A percentile compares a stretch with the other conserved stretches of the same genome.
These are phyloP conservation scores for Polychytrium aggregatum DNA, from an alignment of 192 early-diverging fungal species.

Conservation along the genomic window DNA sequence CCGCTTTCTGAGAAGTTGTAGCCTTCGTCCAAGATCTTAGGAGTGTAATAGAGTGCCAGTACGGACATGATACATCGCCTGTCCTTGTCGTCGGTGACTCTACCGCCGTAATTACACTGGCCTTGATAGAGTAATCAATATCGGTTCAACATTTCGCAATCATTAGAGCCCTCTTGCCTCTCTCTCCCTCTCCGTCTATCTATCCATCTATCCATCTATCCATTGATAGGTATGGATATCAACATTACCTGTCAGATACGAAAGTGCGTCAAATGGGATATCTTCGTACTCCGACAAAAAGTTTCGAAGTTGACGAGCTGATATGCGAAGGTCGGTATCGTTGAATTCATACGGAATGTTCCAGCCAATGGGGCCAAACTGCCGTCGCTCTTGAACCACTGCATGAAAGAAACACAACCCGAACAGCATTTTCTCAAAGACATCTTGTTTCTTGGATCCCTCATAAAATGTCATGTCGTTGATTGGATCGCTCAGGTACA, in stretches of 20 bases:
- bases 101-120: conserved; percentile 50
- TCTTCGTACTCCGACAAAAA: conserved; percentile 48
- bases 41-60: conserved; percentile 36
- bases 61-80: conserved; percentile 35
- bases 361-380: conserved; percentile 55
- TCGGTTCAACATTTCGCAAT: no score
- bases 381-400: conserved; percentile 43
- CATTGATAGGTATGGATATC: no score
- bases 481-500: conserved; percentile 41
- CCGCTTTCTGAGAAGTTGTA: conserved; percentile 34
- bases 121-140: no score
- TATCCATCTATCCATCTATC: no score
- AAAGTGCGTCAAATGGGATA: conserved; percentile 41
- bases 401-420: conserved; percentile 50
- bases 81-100: conserved; percentile 54
- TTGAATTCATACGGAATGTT: conserved; percentile 58
- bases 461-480: conserved; percentile 51
- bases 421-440: conserved; percentile 43
- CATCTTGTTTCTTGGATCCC: conserved; percentile 39
- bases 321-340: conserved; percentile 49
- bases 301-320: conserved; percentile 46
- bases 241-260: conserved; percentile 38
- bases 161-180: no score
- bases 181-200: no score
- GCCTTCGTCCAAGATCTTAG: conserved; percentile 23